Evolutionary conservation across 2,329 filamentous ascomycete genomes (phyloP), one percentile per base, ranked within the genome.

Genomic region (Colletotrichum lini): DNA sequence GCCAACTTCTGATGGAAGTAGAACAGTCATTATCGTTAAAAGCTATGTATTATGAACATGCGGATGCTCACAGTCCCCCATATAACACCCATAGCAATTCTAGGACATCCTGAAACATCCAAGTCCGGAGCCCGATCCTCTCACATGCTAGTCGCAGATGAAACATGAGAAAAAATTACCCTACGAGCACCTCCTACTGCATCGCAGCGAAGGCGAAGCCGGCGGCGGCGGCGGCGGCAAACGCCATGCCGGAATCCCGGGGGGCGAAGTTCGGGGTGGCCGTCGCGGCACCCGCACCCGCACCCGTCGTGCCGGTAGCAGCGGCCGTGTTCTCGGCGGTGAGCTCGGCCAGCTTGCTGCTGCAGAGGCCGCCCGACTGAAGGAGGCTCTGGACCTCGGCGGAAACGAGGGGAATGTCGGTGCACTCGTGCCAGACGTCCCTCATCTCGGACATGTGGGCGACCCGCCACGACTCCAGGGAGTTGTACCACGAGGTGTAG

Each of bases 391-490:
- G 49, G 44, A 61, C 58, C n/a, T 50, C 58, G 26, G 58, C 58
- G 26, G 58, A 49, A 30, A 61, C 21, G 44, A 30, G 13, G 30
- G 58, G 58, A n/a, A 61, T 50, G 4, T 61, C 58, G 44, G 58
- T 61, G n/a, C 45, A 61, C 58, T 61, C 44, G 26, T 61, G 58
- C 58, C 58, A 60, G 12, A 49, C 10, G 4, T 47, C 44, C 13
- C 30, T 45, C 30, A 60, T 49, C 44, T 60, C 58, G 13, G 58
- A 61, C 45, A 40, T 61, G n/a, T 61, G 58, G 12, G 58, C 44
- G 0, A 45, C 40, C 45, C 38, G 45, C 44, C 58, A 61, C 23
- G 58, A 61, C 45, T 23, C n/a, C 0, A 61, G 1, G 26, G 58
- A 26, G 58, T 1, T 50, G 3, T 26, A 61, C 58, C 58, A 61